Percentiles rank a stretch among this genome's conserved stretches.
Evolutionary conservation across 768 basidiomycete genomes (phyloP).

Genomic region (Lactarius pseudohatsudake): DNA sequence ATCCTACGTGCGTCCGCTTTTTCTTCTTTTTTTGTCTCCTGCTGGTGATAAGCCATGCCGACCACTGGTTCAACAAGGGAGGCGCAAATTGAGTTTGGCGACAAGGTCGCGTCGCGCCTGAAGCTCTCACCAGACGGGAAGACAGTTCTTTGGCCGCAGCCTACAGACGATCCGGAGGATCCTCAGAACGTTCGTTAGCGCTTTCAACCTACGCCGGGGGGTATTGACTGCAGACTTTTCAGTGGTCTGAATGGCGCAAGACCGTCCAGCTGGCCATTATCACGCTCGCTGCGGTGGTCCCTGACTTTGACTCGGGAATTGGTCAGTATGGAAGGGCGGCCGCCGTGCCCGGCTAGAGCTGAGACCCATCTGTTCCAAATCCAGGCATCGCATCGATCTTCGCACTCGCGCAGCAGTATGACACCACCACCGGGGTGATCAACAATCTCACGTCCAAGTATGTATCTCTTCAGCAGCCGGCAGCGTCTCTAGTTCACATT

Average conservation of each 20-base stretch:
- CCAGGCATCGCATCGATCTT: conserved; percentile 63
- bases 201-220: neutral
- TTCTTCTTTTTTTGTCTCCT: neutral
- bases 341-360: neutral
- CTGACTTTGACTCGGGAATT: conserved; percentile 66
- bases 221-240: conserved; percentile 27
- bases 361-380: neutral
- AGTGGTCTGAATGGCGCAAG: conserved; percentile 57
- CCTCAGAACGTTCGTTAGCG: conserved; percentile 54
- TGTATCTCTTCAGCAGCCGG: neutral
- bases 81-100: conserved; percentile 61
- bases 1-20: conserved; percentile 49
- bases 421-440: conserved; percentile 56
- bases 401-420: conserved; percentile 52
- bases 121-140: conserved; percentile 59
- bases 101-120: conserved; percentile 49
- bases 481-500: neutral
- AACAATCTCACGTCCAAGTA: conserved; percentile 61
- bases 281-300: conserved; percentile 62
- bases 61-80: conserved; percentile 42
- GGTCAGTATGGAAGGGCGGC: conserved; percentile 38
- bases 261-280: conserved; percentile 57
- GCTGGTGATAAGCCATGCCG: neutral
- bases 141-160: conserved; percentile 70
- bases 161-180: conserved; percentile 59